phyloP scores from a whole-genome alignment of 2,329 filamentous ascomycete species.

The Calonectria montana region DNA sequence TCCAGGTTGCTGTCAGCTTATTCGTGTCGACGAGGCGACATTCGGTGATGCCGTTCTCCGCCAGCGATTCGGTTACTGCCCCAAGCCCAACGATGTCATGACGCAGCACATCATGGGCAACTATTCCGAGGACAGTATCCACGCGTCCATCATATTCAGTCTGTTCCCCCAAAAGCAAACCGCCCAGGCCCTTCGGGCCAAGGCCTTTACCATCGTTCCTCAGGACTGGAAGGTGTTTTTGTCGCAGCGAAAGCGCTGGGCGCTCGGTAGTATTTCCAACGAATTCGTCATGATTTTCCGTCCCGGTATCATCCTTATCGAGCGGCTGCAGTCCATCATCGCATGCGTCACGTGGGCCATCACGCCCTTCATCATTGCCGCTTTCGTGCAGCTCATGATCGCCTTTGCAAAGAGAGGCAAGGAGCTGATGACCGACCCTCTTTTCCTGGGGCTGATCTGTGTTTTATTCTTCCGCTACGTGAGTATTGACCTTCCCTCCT shows the following conservation, averaged over 20 bases:
- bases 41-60: constrained; percentile 59
- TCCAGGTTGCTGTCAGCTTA: constrained; percentile 61
- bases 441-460: constrained; percentile 52
- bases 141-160: constrained; percentile 61
- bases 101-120: constrained; percentile 61
- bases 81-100: constrained; percentile 60
- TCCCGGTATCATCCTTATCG: constrained; percentile 54
- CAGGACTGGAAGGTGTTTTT: constrained; percentile 59
- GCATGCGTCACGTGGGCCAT: constrained; percentile 61
- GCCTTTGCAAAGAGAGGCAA: constrained; percentile 48
- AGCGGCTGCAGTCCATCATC: constrained; percentile 57
- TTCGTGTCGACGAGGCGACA: constrained; percentile 61
- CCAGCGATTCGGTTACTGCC: constrained; percentile 60
- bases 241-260: constrained; percentile 62
- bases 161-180: constrained; percentile 57
- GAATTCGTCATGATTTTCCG: constrained; percentile 62
- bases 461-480: constrained; percentile 54
- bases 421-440: constrained; percentile 48
- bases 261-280: constrained; percentile 60
- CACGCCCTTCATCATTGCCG: constrained; percentile 57
- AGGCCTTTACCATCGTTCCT: constrained; percentile 60
- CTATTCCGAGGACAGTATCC: constrained; percentile 62
- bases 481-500: constrained; percentile 39
- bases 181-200: constrained; percentile 58
- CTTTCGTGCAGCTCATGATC: constrained; percentile 50